These are phyloP conservation scores for Enteropsectra breve DNA, from an alignment of 371 early-diverging fungal genomes.

Conservation along the genomic window DNA sequence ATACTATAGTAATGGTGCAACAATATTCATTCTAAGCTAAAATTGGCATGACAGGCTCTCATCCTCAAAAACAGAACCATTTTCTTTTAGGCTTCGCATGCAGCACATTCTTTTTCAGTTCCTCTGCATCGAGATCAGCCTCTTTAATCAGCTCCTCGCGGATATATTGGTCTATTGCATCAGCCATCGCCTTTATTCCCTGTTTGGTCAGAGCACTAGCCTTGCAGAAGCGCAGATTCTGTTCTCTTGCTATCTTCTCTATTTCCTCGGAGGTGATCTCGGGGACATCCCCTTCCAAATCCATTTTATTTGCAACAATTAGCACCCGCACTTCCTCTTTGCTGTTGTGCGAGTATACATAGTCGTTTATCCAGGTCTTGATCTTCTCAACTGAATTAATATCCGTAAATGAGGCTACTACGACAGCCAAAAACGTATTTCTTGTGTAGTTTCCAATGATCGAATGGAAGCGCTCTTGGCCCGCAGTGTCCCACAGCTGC, in stretches of 20 bases:
- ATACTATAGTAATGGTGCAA: too few species aligned
- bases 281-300: slow-evolving; percentile 64
- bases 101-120: background rate
- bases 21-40: too few species aligned
- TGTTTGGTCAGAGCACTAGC: slow-evolving; percentile 54
- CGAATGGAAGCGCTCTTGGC: slow-evolving; percentile 62
- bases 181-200: slow-evolving; percentile 49
- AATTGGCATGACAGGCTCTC: too few species aligned
- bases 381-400: slow-evolving; percentile 64
- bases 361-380: slow-evolving; percentile 91
- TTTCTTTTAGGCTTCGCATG: background rate
- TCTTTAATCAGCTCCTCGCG: slow-evolving; percentile 44
- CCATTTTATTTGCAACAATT: slow-evolving; percentile 96
- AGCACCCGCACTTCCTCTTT: slow-evolving; percentile 73
- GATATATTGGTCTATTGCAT: slow-evolving; percentile 40
- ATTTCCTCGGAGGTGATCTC: slow-evolving; percentile 22
- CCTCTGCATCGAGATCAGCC: slow-evolving; percentile 36
- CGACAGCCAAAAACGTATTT: slow-evolving; percentile 90
- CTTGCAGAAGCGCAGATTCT: slow-evolving; percentile 49
- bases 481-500: slow-evolving; percentile 62
- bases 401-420: slow-evolving; percentile 64
- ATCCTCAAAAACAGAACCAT: slow-evolving; percentile 23
- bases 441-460: slow-evolving; percentile 93
- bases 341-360: slow-evolving; percentile 78
- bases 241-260: slow-evolving; percentile 35